Percentiles rank a stretch among this genome's conserved stretches.
These are phyloP conservation scores for Chlorella sp. DNA, from an alignment of 139 green algal species.

Conservation along the genomic window DNA sequence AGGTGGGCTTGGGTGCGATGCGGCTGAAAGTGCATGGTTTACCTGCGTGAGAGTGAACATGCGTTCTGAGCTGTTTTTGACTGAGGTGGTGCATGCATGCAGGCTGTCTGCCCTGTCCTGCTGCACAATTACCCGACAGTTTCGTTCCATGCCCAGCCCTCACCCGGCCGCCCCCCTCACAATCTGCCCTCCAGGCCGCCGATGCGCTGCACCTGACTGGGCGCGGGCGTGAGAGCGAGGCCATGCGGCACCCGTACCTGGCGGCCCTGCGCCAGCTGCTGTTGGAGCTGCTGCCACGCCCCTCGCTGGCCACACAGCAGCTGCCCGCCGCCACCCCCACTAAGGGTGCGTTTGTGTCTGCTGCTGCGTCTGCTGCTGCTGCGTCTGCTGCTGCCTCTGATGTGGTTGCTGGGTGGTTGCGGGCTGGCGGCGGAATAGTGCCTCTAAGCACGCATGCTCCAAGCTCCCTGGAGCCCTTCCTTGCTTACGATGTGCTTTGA, in stretches of 20 bases:
- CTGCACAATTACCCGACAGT: no score
- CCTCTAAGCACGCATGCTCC: no score
- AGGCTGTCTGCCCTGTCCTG: no score
- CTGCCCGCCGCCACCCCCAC: background rate
- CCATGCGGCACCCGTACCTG: constrained; percentile 69
- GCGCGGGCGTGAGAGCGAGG: constrained; percentile 26
- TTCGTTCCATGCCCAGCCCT: no score
- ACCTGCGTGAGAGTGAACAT: background rate
- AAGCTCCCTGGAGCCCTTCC: no score
- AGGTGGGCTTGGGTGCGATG: constrained; percentile 1
- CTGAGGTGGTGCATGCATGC: background rate
- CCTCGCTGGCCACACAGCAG: background rate
- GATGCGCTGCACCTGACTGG: constrained; percentile 45
- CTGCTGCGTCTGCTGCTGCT: background rate
- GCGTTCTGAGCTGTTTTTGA: background rate
- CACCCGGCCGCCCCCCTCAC: no score
- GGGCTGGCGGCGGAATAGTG: background rate
- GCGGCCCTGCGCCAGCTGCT: constrained; percentile 72
- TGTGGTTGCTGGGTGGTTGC: background rate
- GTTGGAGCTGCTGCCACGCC: constrained; percentile 68
- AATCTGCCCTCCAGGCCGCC: constrained; percentile 29
- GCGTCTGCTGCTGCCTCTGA: background rate
- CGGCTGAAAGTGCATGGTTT: no score
- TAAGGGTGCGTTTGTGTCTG: background rate
- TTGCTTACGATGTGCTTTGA: no score